Percentiles rank a stretch among this genome's conserved stretches.
phyloP scores from a whole-genome alignment of 140 eudicot genomes.

The Ambrosia hybrid region DNA sequence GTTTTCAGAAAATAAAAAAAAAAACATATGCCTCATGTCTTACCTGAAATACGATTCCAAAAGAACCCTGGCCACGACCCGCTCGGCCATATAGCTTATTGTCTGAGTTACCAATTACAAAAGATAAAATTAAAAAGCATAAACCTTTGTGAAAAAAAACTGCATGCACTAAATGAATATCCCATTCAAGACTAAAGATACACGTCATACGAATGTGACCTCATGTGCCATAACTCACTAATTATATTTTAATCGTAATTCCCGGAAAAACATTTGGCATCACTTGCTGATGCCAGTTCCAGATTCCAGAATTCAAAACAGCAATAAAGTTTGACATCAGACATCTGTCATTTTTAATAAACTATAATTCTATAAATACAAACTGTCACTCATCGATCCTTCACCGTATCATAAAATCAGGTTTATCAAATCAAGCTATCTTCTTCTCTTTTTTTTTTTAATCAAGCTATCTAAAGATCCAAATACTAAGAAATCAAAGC shows the following conservation, averaged over 20 bases:
- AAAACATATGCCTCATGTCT: neutral
- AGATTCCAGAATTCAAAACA: neutral
- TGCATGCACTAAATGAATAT: neutral
- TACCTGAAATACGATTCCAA: slow-evolving; percentile 54
- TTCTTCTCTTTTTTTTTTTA: too few relatives aligned
- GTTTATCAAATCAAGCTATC: neutral
- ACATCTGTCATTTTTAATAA: neutral
- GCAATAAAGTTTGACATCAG: neutral
- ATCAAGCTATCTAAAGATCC: too few relatives aligned
- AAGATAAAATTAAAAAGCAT: slow-evolving; percentile 9
- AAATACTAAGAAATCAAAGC: neutral
- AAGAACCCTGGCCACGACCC: slow-evolving; percentile 53
- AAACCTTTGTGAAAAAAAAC: neutral
- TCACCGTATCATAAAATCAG: neutral
- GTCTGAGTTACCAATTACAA: slow-evolving; percentile 27
- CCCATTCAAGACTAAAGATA: neutral
- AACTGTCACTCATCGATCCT: neutral
- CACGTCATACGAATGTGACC: neutral
- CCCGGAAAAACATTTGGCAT: neutral
- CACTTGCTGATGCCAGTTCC: neutral
- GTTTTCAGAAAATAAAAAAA: neutral
- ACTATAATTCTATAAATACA: neutral
- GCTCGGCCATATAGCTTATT: slow-evolving; percentile 52
- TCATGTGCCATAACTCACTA: neutral
- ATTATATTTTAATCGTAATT: neutral